phyloP scores from a whole-genome alignment of 2,329 filamentous ascomycete genomes.

The Fusarium cyanostomum region DNA sequence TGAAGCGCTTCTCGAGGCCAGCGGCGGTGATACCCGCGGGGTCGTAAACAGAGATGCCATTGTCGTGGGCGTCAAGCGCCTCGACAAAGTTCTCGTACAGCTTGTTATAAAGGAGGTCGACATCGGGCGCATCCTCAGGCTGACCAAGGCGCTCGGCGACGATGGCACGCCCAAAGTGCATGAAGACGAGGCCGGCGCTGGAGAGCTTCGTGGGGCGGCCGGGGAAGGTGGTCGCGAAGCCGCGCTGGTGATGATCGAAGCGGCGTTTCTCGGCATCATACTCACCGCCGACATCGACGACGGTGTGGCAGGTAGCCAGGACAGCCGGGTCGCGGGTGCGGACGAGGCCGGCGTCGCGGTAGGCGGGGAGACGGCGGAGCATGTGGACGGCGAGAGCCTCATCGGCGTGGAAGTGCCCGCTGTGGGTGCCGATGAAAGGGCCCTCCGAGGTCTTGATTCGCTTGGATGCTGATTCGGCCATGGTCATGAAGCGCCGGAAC shows the following conservation, averaged over 20 bases:
- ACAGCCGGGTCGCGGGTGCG: slow-evolving; percentile 86
- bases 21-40: slow-evolving; percentile 72
- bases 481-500: slow-evolving; percentile 47
- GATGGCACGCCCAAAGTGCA: slow-evolving; percentile 91
- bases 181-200: slow-evolving; percentile 91
- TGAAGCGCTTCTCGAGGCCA: slow-evolving; percentile 83
- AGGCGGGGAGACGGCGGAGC: slow-evolving; percentile 87
- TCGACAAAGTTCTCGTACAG: slow-evolving; percentile 94
- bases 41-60: slow-evolving; percentile 88
- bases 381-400: slow-evolving; percentile 97
- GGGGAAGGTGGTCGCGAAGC: slow-evolving; percentile 87
- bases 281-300: slow-evolving; percentile 97
- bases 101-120: slow-evolving; percentile 83
- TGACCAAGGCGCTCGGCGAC: slow-evolving; percentile 68
- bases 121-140: slow-evolving; percentile 69
- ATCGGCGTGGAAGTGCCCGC: slow-evolving; percentile 98
- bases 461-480: slow-evolving; percentile 77
- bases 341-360: slow-evolving; percentile 76
- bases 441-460: slow-evolving; percentile 76
- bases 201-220: slow-evolving; percentile 87
- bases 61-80: slow-evolving; percentile 97
- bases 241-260: slow-evolving; percentile 97
- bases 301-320: slow-evolving; percentile 87
- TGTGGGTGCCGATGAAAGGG: slow-evolving; percentile 89
- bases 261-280: slow-evolving; percentile 81